These are phyloP conservation scores for Ilyonectria robusta DNA, from an alignment of 2,329 filamentous ascomycete species.

Conservation along the genomic window DNA sequence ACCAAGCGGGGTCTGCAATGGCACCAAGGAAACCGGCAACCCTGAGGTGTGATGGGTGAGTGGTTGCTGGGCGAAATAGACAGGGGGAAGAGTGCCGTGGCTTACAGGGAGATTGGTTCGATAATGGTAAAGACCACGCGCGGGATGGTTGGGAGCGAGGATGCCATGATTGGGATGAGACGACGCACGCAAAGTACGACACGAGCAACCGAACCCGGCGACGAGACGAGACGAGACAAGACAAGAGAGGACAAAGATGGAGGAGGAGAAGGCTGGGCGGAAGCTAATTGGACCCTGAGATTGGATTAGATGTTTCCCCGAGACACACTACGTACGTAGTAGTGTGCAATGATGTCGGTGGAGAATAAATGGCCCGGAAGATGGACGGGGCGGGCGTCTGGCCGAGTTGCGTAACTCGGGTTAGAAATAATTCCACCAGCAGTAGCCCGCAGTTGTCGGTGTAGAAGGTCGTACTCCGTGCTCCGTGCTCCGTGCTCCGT, in stretches of 20 bases:
- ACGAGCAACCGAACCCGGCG: not conserved
- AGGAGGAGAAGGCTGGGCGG: not conserved
- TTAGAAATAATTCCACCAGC: constrained; percentile 27
- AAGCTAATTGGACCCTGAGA: not conserved
- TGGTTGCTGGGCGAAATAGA: not conserved
- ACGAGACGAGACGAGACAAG: not conserved
- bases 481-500: too few relatives aligned
- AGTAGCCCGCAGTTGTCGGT: not conserved
- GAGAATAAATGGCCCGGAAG: constrained; percentile 4
- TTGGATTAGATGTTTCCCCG: not conserved
- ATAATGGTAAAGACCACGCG: constrained; percentile 76
- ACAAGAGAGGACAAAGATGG: not conserved
- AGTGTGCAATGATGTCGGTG: not conserved
- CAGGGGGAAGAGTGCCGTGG: constrained; percentile 21
- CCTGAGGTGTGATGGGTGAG: constrained; percentile 54
- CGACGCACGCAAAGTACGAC: not conserved
- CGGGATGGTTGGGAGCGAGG: constrained; percentile 74
- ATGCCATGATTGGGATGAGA: constrained; percentile 63
- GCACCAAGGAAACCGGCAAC: constrained; percentile 71
- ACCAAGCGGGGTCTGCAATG: constrained; percentile 71
- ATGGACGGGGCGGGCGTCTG: constrained; percentile 1
- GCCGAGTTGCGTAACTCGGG: not conserved
- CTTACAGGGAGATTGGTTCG: constrained; percentile 78
- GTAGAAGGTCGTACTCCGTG: not conserved
- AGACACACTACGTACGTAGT: not conserved